phyloP scores from a whole-genome alignment of 73 alveolate genomes.

The Paramecium sonneborni region DNA sequence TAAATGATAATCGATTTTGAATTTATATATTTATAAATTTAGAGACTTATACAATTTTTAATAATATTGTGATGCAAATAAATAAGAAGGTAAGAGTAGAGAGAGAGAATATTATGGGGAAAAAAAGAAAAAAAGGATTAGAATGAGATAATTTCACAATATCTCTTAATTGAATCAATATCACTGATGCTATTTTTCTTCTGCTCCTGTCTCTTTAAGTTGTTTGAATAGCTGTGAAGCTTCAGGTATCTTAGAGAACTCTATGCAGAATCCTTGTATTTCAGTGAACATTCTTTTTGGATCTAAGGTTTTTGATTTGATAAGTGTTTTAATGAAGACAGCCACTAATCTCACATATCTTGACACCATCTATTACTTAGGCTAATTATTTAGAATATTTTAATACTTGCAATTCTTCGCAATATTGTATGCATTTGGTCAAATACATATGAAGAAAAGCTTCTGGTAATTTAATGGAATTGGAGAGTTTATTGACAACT shows the following conservation, averaged over 20 bases:
- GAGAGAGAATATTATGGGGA: background rate
- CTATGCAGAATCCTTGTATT: constrained; percentile 19
- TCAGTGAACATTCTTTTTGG: constrained; percentile 15
- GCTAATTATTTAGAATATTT: background rate
- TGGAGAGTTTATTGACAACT: constrained; percentile 25
- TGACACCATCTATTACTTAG: background rate
- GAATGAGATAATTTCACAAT: background rate
- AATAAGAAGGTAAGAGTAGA: background rate
- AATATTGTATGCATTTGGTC: background rate
- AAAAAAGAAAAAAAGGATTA: background rate
- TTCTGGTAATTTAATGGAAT: constrained; percentile 18
- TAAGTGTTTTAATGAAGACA: background rate
- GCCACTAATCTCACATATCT: constrained; percentile 32
- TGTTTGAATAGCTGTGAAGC: background rate
- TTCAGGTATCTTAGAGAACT: constrained; percentile 35
- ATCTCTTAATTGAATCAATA: background rate
- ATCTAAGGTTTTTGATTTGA: constrained; percentile 2
- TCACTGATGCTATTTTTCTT: background rate
- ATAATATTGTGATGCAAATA: background rate
- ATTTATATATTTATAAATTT: background rate
- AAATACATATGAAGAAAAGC: background rate
- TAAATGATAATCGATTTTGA: background rate
- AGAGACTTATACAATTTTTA: background rate
- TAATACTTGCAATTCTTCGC: constrained; percentile 6
- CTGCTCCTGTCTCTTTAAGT: background rate